Base-by-base conservation (phyloP, 345 rosid species). In the Kernera saxatilis region DNA sequence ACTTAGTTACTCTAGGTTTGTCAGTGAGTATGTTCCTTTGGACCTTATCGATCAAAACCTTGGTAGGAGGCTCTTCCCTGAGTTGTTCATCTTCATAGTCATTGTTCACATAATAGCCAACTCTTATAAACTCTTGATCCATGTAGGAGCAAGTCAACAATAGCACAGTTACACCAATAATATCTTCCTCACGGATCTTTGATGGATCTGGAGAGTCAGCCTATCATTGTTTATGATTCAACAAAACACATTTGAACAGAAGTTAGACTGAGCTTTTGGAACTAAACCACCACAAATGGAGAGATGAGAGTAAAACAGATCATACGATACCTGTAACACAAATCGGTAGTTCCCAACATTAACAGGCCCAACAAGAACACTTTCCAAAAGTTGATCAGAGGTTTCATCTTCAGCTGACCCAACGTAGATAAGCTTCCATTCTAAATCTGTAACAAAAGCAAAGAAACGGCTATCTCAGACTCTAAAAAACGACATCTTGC, bases 341-440 rank as follows among this genome's bases (percentile, higher is more conserved):
- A 93, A 90, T 27, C 97, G 92, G 70, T 93, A 90, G 78, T 90
- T 93, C 36, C 97, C 97, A 71, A 88, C 87, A 50, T 90, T 88
- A 71, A 93, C 92, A 50, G 97, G 96, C n/a, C 97, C 96, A 30
- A 93, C 98, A 30, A 93, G 90, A 52, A 93, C 96, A 75, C 97
- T 90, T 70, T 93, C 97, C 18, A 93, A 53, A 23, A 81, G 72
- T 70, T 90, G 98, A 79, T 93, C 98, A 54, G 80, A 93, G 0
- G 93, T 88, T 69, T 93, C 98, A 12, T 93, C 98, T 79, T 90
- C 98, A 11, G 98, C 98, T 53, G 98, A 93, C 5, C 98, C 98
- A 6, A 93, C 97, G n/a, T 93, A 93, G 45, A 84, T 87, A 30
- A 93, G 96, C 76, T 93, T 93, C 97, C 98, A 93, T 59, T 93